Evolutionary conservation across 345 rosid species (phyloP).

Genomic region (Heritiera fomes): DNA sequence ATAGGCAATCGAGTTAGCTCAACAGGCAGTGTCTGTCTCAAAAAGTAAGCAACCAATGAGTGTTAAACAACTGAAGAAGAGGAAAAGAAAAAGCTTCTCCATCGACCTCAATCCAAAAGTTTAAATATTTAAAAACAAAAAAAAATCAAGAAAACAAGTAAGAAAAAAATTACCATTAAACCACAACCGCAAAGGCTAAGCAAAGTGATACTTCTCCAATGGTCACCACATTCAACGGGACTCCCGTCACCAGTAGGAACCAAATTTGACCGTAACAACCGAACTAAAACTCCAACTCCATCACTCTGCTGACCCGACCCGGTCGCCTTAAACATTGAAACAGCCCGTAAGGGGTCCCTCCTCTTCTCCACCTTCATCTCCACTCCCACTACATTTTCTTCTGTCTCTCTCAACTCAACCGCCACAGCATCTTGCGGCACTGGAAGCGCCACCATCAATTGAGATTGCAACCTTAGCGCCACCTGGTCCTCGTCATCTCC

Average conservation of each 20-base stretch:
- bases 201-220: slow-evolving; percentile 76
- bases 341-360: slow-evolving; percentile 73
- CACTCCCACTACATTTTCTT: slow-evolving; percentile 44
- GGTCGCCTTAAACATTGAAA: slow-evolving; percentile 59
- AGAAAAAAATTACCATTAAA: slow-evolving; percentile 53
- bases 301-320: slow-evolving; percentile 90
- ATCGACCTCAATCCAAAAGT: too few relatives aligned
- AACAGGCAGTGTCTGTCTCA: slow-evolving; percentile 74
- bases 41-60: background rate
- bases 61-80: slow-evolving; percentile 1
- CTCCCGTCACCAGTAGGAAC: slow-evolving; percentile 40
- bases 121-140: too few relatives aligned
- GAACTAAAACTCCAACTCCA: slow-evolving; percentile 73
- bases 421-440: slow-evolving; percentile 75
- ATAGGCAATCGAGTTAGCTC: slow-evolving; percentile 74
- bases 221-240: slow-evolving; percentile 52
- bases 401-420: slow-evolving; percentile 48
- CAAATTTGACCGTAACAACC: slow-evolving; percentile 67
- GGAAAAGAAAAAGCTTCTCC: background rate
- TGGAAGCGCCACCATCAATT: slow-evolving; percentile 92
- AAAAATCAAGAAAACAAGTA: background rate
- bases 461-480: slow-evolving; percentile 81
- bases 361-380: slow-evolving; percentile 80
- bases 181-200: slow-evolving; percentile 78
- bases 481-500: slow-evolving; percentile 96